These are phyloP conservation scores for Kuraishia capsulata DNA, from an alignment of 805 yeast species.

Conservation along the genomic window DNA sequence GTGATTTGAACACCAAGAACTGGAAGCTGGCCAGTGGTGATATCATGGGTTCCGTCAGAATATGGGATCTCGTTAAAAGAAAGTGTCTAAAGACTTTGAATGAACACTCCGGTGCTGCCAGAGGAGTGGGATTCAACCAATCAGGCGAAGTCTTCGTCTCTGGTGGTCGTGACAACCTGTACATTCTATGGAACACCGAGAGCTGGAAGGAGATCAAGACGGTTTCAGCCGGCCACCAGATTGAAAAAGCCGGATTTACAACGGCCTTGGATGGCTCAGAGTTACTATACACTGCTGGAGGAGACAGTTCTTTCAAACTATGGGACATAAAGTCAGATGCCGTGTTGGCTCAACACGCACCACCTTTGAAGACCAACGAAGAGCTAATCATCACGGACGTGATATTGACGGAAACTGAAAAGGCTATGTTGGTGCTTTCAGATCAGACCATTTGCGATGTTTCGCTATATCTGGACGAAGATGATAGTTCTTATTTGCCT, in stretches of 20 bases:
- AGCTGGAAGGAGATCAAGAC: constrained; percentile 52
- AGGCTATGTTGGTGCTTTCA: constrained; percentile 50
- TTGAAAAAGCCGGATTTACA: constrained; percentile 62
- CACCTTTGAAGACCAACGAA: constrained; percentile 54
- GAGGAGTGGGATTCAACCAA: constrained; percentile 63
- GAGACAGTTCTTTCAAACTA: constrained; percentile 55
- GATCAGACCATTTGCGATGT: constrained; percentile 74
- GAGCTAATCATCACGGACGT: constrained; percentile 66
- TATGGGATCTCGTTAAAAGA: constrained; percentile 66
- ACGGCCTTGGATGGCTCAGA: constrained; percentile 18
- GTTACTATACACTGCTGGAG: constrained; percentile 68
- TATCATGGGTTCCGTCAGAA: constrained; percentile 44
- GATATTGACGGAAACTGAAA: constrained; percentile 17
- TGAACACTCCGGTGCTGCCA: constrained; percentile 78
- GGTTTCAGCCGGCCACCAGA: constrained; percentile 63
- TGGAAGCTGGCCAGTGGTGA: constrained; percentile 79
- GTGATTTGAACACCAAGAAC: constrained; percentile 53
- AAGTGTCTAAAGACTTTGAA: constrained; percentile 51
- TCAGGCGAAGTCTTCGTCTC: constrained; percentile 52
- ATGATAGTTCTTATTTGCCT: constrained; percentile 27
- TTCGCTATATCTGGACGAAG: constrained; percentile 22
- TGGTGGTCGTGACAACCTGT: constrained; percentile 86
- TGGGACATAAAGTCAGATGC: constrained; percentile 49
- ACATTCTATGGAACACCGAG: constrained; percentile 46
- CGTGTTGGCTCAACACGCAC: constrained; percentile 31